Percentiles rank a stretch among this genome's conserved stretches.
Conservation (phyloP, 176 grass and related monocot genomes). For the Olyra latifolia region DNA sequence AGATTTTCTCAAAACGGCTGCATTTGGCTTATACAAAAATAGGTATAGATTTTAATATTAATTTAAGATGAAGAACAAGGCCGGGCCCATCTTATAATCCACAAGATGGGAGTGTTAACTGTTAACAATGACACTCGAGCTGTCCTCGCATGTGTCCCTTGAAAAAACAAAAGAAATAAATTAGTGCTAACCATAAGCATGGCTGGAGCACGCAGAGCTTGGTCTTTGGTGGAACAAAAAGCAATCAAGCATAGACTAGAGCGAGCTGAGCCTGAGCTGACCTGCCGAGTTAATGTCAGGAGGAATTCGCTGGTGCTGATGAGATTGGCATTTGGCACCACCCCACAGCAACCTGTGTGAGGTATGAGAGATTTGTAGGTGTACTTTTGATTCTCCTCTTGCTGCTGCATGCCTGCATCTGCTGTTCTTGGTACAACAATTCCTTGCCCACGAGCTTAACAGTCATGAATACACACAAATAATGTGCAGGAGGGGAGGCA, state of each 20-base stretch:
- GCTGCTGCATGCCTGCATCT: neutral
- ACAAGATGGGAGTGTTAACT: too few species aligned
- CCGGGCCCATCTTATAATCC: too few species aligned
- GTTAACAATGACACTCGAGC: slow-evolving; percentile 43
- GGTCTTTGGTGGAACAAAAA: neutral
- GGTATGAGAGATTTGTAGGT: neutral
- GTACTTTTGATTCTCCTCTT: slow-evolving; percentile 27
- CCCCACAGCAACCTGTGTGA: neutral
- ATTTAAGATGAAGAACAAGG: too few species aligned
- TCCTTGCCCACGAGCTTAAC: slow-evolving; percentile 30
- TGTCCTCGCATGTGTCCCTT: slow-evolving; percentile 25
- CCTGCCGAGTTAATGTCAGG: neutral
- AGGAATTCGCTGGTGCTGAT: slow-evolving; percentile 17
- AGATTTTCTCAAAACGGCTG: too few species aligned
- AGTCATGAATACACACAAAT: slow-evolving; percentile 21
- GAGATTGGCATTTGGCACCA: neutral
- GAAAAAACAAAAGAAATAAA: neutral
- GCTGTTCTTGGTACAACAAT: slow-evolving; percentile 26
- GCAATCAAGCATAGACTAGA: neutral
- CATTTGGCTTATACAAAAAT: too few species aligned
- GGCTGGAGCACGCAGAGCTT: slow-evolving; percentile 5
- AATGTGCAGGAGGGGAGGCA: slow-evolving; percentile 17
- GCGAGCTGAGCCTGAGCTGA: neutral
- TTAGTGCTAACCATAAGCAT: neutral
- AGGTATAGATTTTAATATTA: too few species aligned